Evolutionary conservation across 1,284 basidiomycete genomes (phyloP).

Genomic region (Trichosporon sp.): DNA sequence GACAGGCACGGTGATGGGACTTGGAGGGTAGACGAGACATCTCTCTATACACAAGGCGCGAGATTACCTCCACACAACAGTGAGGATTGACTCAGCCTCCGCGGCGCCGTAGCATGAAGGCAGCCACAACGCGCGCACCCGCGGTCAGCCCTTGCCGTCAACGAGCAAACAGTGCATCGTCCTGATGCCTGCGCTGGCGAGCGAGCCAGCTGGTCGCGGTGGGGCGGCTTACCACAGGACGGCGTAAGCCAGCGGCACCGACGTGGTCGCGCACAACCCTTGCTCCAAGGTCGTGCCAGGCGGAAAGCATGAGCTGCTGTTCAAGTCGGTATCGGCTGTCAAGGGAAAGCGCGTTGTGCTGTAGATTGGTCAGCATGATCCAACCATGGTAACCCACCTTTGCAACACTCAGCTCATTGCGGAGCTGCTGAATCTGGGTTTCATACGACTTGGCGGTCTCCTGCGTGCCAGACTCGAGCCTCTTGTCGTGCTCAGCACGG

Average conservation of each 20-base stretch:
- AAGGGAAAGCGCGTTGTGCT: slow-evolving; percentile 12
- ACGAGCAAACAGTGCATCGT: slow-evolving; percentile 29
- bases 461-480: slow-evolving; percentile 14
- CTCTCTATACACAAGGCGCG: slow-evolving; percentile 10
- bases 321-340: slow-evolving; percentile 61
- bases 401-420: slow-evolving; percentile 62
- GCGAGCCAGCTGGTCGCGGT: slow-evolving; percentile 59
- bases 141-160: slow-evolving; percentile 18
- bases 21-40: background rate
- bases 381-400: slow-evolving; percentile 53
- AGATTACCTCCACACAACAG: slow-evolving; percentile 1
- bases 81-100: slow-evolving; percentile 10
- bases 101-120: slow-evolving; percentile 11
- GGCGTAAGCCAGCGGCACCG: slow-evolving; percentile 20
- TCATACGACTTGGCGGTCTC: slow-evolving; percentile 55
- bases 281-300: slow-evolving; percentile 67
- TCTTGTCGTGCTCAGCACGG: slow-evolving; percentile 24
- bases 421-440: slow-evolving; percentile 64
- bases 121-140: slow-evolving; percentile 13
- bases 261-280: slow-evolving; percentile 56
- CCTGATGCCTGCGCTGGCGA: slow-evolving; percentile 56
- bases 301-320: slow-evolving; percentile 71
- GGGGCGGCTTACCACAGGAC: slow-evolving; percentile 47
- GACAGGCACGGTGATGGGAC: slow-evolving; percentile 4
- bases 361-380: background rate